phyloP scores from a whole-genome alignment of 306 rosid species.

The Nissolia schottii region DNA sequence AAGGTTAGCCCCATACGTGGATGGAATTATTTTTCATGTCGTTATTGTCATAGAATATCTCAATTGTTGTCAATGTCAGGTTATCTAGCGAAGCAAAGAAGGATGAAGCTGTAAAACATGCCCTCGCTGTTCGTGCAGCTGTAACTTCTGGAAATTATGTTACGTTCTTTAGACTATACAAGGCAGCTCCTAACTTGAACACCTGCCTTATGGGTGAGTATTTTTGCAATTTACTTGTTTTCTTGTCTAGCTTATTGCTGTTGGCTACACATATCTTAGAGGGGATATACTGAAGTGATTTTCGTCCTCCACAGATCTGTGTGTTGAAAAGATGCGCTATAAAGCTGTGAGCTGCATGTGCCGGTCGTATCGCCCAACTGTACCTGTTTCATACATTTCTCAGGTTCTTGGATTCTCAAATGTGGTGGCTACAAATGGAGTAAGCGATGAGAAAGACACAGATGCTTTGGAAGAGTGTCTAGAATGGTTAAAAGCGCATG shows the following conservation, averaged over 20 bases:
- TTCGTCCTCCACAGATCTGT: constrained; percentile 55
- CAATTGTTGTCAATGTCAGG: constrained; percentile 40
- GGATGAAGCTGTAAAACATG: constrained; percentile 84
- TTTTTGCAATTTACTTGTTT: not conserved
- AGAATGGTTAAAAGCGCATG: constrained; percentile 95
- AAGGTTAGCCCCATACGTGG: constrained; percentile 45
- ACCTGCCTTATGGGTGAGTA: constrained; percentile 91
- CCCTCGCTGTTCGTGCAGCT: constrained; percentile 90
- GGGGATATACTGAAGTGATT: not conserved
- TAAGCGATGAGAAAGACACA: constrained; percentile 46
- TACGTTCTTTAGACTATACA: constrained; percentile 79
- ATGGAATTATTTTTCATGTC: not conserved
- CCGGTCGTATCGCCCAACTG: constrained; percentile 89
- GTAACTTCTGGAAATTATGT: constrained; percentile 92
- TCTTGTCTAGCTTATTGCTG: not conserved
- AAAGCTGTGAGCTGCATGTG: constrained; percentile 90
- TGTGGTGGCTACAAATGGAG: constrained; percentile 35
- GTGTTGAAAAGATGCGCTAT: constrained; percentile 91
- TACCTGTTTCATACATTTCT: constrained; percentile 74
- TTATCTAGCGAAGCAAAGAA: constrained; percentile 68
- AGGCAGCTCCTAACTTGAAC: constrained; percentile 80
- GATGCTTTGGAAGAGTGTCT: constrained; percentile 75
- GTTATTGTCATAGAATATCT: not conserved
- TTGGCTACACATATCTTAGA: not conserved
- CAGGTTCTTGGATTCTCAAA: constrained; percentile 77